Evolutionary conservation across 2,329 filamentous ascomycete genomes (phyloP).

Genomic region (Fusarium pseudograminearum): DNA sequence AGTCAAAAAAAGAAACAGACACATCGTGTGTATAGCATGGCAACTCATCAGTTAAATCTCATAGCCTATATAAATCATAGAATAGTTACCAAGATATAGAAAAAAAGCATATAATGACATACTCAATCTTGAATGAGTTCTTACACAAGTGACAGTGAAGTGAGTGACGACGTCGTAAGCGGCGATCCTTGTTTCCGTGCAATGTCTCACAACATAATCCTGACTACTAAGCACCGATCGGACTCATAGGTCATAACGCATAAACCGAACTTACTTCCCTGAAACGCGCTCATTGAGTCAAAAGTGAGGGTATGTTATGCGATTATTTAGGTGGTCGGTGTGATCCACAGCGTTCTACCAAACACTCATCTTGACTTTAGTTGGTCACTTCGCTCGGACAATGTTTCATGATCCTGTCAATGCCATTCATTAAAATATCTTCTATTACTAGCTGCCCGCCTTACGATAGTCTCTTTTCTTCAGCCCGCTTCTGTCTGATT

Average conservation of each 20-base stretch:
- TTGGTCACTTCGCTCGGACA: background rate
- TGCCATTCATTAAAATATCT: background rate
- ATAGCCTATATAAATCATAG: background rate
- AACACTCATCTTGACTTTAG: background rate
- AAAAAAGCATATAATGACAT: conserved; percentile 3
- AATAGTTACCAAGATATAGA: background rate
- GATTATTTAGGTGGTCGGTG: background rate
- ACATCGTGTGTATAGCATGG: conserved; percentile 9
- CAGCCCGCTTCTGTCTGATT: conserved; percentile 69
- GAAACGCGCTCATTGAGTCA: background rate
- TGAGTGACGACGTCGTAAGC: conserved; percentile 20
- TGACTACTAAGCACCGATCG: background rate
- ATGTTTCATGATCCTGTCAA: background rate
- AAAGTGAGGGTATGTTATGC: background rate
- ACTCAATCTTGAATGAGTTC: background rate
- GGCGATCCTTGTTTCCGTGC: conserved; percentile 2
- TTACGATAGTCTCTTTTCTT: conserved; percentile 41
- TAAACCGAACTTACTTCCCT: background rate
- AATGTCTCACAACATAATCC: background rate
- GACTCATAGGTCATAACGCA: background rate
- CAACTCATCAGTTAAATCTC: conserved; percentile 5
- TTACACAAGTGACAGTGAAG: background rate
- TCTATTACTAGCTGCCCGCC: background rate
- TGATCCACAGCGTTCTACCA: background rate
- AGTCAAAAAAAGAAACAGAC: conserved; percentile 20